Evolutionary conservation across 352 stramenopile genomes (phyloP).

Genomic region (Pythium graminicola): DNA sequence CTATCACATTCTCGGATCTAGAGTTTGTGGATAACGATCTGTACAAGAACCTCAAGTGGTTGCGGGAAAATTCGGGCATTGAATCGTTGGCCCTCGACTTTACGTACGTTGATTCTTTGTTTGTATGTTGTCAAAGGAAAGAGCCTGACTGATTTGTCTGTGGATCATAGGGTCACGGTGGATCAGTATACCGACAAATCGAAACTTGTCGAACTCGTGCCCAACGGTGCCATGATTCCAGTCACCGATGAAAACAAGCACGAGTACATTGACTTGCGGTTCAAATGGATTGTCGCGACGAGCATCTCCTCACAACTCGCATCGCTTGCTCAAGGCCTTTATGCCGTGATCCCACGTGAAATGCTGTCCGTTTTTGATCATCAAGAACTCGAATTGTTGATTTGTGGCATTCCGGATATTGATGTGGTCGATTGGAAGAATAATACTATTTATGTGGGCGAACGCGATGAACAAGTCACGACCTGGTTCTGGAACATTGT

Average conservation of each 20-base stretch:
- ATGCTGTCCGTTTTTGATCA: conserved; percentile 95
- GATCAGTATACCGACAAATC: conserved; percentile 66
- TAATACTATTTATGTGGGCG: conserved; percentile 94
- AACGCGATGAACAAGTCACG: conserved; percentile 86
- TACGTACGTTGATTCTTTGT: conserved; percentile 38
- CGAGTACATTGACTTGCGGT: conserved; percentile 93
- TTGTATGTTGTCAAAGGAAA: background rate
- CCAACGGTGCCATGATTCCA: conserved; percentile 89
- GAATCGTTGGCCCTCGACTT: conserved; percentile 79
- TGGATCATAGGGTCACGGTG: conserved; percentile 44
- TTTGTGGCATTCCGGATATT: conserved; percentile 97
- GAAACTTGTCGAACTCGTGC: conserved; percentile 92
- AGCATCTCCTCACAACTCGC: conserved; percentile 88
- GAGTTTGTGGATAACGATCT: conserved; percentile 87
- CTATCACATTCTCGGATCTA: conserved; percentile 88
- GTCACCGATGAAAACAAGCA: conserved; percentile 97
- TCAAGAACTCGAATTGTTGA: conserved; percentile 96
- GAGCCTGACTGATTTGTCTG: background rate
- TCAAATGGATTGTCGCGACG: conserved; percentile 78
- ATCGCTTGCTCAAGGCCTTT: conserved; percentile 93
- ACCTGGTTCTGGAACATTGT: conserved; percentile 98
- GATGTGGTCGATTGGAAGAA: conserved; percentile 94
- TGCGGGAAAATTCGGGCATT: conserved; percentile 71
- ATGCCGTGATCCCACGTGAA: conserved; percentile 94
- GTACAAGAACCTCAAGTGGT: conserved; percentile 82